Base-by-base conservation (phyloP, 495 filamentous ascomycete genomes). In the Articulospora tetracladia region DNA sequence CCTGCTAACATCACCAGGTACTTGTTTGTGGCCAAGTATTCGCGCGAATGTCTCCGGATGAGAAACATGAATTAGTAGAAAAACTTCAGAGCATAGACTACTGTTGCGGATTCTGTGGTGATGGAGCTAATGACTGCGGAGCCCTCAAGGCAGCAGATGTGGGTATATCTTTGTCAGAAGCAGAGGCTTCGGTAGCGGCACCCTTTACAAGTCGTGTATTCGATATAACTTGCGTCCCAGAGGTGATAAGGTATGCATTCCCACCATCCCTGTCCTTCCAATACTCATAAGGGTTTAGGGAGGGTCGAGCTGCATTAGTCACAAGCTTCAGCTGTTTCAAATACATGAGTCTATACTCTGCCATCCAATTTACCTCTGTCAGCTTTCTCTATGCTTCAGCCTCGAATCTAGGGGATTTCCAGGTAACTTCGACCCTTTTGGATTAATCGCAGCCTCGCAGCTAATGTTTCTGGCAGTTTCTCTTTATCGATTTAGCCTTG, bases 321-420 rank as follows among this genome's bases (percentile, higher is more conserved):
- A 99, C 95, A 26, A 97, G 93, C 70, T 99, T 99, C 75, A 96
- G 91, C 74, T 99, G 95, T 76, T 99, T 99, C 77, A 99, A 99
- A 73, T 99, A 92, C 72, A 99, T 99, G 95, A 96, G 91, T 67
- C 75, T 99, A 60, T 99, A 99, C 74, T 97, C 93, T 3, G 94
- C 94, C 6, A 99, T 99, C 54, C 95, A 99, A 73, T 99, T 99
- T 77, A 95, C 91, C n/a, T 88, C 92, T 1, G 95, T 99, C 70
- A 97, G 91, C 83, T 96, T 99, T 68, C 78, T 99, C 24, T 99
- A 99, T 72, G 89, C 91, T 6, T 95, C 89, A 23, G 95, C 87
- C 19, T 97, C 93, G 20, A 99, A 99, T 71, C 81, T 99, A 13
- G 95, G 93, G 48, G 95, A 99, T 70, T 97, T 97, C 64, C 94